phyloP scores from a whole-genome alignment of 2,329 filamentous ascomycete genomes.

The Aspergillus fijiensis region DNA sequence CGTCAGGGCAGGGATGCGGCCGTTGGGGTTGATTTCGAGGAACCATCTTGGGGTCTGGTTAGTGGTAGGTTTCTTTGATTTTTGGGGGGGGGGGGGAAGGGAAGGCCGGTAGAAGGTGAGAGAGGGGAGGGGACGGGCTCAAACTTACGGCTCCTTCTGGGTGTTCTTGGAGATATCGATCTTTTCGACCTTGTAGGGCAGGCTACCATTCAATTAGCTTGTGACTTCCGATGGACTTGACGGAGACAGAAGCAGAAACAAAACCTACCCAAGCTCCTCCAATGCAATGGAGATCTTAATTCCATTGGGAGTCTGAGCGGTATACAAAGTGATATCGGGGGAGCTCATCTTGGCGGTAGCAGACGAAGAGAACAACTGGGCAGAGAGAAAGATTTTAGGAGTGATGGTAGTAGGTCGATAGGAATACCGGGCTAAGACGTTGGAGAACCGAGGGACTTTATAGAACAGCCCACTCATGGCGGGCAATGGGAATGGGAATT shows the following conservation, averaged over 20 bases:
- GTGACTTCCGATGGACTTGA: neutral
- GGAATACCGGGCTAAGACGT: neutral
- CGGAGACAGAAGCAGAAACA: neutral
- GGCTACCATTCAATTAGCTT: conserved; percentile 29
- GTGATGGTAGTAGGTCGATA: neutral
- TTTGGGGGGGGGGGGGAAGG: too few relatives aligned
- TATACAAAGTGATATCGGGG: conserved; percentile 77
- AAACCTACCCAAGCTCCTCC: conserved; percentile 68
- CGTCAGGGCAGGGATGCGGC: conserved; percentile 82
- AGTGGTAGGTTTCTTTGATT: too few relatives aligned
- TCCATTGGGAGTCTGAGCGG: conserved; percentile 79
- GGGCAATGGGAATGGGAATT: too few relatives aligned
- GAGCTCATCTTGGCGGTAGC: conserved; percentile 24
- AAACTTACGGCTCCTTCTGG: conserved; percentile 66
- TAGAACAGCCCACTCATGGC: conserved; percentile 10
- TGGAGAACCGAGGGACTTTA: neutral
- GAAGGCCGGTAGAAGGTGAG: too few relatives aligned
- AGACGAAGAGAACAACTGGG: neutral
- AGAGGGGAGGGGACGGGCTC: neutral
- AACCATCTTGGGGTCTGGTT: conserved; percentile 61
- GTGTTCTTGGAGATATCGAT: conserved; percentile 72
- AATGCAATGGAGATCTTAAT: conserved; percentile 85
- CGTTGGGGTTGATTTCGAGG: conserved; percentile 88
- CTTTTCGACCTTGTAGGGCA: conserved; percentile 73
- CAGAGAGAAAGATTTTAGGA: neutral